A percentile compares a stretch with the other conserved stretches of the same genome.
These are phyloP conservation scores for Mycena vitilis DNA, from an alignment of 768 basidiomycete species.

Conservation along the genomic window DNA sequence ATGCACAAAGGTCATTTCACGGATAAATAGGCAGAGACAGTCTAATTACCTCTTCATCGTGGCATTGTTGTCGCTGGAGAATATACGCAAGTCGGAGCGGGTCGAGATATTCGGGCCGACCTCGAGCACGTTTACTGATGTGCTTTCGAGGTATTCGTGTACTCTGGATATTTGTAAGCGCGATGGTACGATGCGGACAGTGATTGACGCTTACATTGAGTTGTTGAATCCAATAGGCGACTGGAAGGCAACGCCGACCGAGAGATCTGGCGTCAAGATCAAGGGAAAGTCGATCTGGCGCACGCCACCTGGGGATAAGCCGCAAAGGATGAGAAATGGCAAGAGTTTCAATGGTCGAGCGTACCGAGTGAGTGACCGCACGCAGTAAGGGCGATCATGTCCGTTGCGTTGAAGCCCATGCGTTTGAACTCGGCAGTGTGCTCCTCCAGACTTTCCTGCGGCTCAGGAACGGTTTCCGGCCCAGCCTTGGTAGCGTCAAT, in stretches of 20 bases:
- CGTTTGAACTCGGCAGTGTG: conserved; percentile 14
- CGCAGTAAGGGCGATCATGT: conserved; percentile 18
- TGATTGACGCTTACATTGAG: conserved; percentile 22
- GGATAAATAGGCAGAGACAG: no score
- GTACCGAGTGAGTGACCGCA: background rate
- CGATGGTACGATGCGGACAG: conserved; percentile 1
- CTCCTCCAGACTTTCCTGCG: conserved; percentile 13
- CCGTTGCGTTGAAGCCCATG: conserved; percentile 24
- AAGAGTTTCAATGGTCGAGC: background rate
- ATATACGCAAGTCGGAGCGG: conserved; percentile 23
- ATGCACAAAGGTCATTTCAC: no score
- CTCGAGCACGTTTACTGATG: conserved; percentile 16
- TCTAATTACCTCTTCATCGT: conserved; percentile 7
- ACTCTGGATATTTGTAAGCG: background rate
- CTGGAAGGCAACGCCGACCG: conserved; percentile 14
- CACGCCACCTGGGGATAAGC: conserved; percentile 14
- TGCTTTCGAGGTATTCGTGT: conserved; percentile 20
- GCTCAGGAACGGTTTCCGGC: conserved; percentile 13
- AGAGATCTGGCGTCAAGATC: conserved; percentile 6
- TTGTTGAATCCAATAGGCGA: conserved; percentile 20
- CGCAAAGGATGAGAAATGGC: conserved; percentile 16
- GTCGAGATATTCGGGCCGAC: conserved; percentile 7
- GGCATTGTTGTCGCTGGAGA: conserved; percentile 18
- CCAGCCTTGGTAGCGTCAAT: conserved; percentile 28
- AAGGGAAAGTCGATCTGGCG: conserved; percentile 21